Evolutionary conservation across 352 stramenopile species (phyloP).

Genomic region (Aphanomyces cochlioides): DNA sequence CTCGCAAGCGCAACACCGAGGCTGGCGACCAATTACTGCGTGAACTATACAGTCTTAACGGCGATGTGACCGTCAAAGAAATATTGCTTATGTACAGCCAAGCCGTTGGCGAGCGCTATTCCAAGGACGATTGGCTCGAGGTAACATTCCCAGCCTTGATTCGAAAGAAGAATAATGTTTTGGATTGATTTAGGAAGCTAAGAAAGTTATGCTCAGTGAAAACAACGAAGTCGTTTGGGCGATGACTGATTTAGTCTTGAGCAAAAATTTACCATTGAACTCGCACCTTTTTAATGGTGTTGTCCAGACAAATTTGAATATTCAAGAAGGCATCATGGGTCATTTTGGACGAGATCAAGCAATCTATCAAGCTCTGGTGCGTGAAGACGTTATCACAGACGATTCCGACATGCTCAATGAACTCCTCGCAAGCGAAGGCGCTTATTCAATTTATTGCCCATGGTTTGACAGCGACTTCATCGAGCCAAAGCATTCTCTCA

Average conservation of each 20-base stretch:
- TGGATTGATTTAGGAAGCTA: conserved; percentile 37
- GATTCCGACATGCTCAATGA: conserved; percentile 69
- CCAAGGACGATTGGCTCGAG: conserved; percentile 1
- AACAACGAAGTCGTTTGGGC: conserved; percentile 58
- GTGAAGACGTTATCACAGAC: conserved; percentile 44
- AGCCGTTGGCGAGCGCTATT: conserved; percentile 1
- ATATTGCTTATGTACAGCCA: conserved; percentile 20
- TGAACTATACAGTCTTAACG: conserved; percentile 12
- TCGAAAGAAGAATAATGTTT: neutral
- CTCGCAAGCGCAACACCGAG: neutral
- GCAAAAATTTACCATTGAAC: conserved; percentile 73
- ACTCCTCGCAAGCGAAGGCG: conserved; percentile 53
- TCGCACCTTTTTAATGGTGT: conserved; percentile 86
- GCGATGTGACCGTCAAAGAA: conserved; percentile 19
- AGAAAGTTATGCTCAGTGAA: conserved; percentile 40
- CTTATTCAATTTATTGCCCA: conserved; percentile 62
- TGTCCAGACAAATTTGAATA: conserved; percentile 55
- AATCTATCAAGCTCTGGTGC: conserved; percentile 64
- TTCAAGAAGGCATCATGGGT: conserved; percentile 71
- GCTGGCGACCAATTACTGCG: conserved; percentile 8
- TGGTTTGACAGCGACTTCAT: conserved; percentile 46
- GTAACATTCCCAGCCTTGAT: neutral
- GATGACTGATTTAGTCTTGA: conserved; percentile 75
- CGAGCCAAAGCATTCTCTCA: neutral
- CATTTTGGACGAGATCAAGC: conserved; percentile 78